Conservation (phyloP, 176 grass and related monocot genomes). For the Chrysopogon serrulatus region DNA sequence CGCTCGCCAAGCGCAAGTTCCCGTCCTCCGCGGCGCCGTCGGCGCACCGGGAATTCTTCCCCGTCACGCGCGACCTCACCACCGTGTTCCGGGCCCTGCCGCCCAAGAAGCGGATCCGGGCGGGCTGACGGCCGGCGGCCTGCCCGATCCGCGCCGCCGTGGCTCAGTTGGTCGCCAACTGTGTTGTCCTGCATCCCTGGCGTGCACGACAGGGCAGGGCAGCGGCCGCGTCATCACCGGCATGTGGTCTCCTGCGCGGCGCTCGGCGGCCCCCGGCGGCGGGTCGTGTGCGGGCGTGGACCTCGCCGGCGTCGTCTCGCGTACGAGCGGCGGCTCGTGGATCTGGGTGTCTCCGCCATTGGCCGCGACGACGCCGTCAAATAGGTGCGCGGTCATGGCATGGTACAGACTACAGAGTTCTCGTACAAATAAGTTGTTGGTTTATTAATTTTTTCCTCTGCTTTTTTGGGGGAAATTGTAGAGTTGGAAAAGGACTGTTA, state of each 20-base stretch:
- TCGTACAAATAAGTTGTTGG: slow-evolving; percentile 43
- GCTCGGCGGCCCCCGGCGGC: no score
- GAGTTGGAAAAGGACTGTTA: slow-evolving; percentile 4
- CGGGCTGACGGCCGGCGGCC: slow-evolving; percentile 4
- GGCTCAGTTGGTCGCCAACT: background rate
- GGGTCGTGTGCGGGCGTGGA: no score
- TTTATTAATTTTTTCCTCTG: background rate
- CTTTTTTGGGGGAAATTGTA: slow-evolving; percentile 22
- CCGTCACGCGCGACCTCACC: slow-evolving; percentile 59
- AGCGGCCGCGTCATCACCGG: no score
- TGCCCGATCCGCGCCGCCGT: background rate
- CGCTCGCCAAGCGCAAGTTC: slow-evolving; percentile 14
- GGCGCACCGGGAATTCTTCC: slow-evolving; percentile 23
- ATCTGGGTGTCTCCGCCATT: background rate
- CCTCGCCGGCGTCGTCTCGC: no score
- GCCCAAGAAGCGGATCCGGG: slow-evolving; percentile 62
- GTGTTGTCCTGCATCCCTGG: background rate
- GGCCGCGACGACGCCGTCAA: background rate
- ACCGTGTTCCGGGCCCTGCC: slow-evolving; percentile 43
- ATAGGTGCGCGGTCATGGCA: slow-evolving; percentile 5
- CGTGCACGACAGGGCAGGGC: background rate
- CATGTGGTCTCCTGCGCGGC: no score
- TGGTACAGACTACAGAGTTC: background rate
- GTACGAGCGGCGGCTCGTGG: background rate
- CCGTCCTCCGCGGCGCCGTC: background rate